Percentiles rank a stretch among this genome's conserved stretches.
Evolutionary conservation across 129 eudicot genomes (phyloP).

Genomic region (Heracleum sosnowskyi): DNA sequence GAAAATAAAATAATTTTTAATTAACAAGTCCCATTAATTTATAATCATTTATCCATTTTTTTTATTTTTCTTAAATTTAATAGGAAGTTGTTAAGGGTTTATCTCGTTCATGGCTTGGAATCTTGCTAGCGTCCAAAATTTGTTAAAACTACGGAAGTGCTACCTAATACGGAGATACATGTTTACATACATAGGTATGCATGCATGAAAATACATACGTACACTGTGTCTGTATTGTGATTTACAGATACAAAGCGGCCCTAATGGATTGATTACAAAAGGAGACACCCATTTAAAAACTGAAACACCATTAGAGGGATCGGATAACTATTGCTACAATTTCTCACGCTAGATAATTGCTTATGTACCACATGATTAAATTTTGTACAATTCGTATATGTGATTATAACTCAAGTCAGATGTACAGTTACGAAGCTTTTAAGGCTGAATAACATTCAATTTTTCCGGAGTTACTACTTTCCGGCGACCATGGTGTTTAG

Average conservation of each 20-base stretch:
- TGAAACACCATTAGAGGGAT: background rate
- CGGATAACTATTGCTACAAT: background rate
- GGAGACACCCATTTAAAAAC: no score
- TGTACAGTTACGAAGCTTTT: constrained; percentile 11
- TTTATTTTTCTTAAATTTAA: no score
- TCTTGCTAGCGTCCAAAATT: no score
- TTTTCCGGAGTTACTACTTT: background rate
- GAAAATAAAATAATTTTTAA: no score
- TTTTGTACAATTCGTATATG: background rate
- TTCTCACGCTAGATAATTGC: background rate
- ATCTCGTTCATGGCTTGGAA: no score
- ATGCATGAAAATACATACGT: background rate
- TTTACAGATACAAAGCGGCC: constrained; percentile 4
- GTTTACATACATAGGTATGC: no score
- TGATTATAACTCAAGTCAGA: constrained; percentile 5
- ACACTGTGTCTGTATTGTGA: background rate
- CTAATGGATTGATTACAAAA: background rate
- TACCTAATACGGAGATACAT: no score
- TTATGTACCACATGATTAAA: background rate
- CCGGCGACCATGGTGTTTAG: background rate
- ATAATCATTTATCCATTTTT: no score
- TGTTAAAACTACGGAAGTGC: no score
- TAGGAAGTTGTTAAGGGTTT: no score
- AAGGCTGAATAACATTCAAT: background rate
- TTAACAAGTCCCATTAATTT: no score